Conservation (phyloP, 2,329 filamentous ascomycete genomes). For the Domatiomyces catenatus region DNA sequence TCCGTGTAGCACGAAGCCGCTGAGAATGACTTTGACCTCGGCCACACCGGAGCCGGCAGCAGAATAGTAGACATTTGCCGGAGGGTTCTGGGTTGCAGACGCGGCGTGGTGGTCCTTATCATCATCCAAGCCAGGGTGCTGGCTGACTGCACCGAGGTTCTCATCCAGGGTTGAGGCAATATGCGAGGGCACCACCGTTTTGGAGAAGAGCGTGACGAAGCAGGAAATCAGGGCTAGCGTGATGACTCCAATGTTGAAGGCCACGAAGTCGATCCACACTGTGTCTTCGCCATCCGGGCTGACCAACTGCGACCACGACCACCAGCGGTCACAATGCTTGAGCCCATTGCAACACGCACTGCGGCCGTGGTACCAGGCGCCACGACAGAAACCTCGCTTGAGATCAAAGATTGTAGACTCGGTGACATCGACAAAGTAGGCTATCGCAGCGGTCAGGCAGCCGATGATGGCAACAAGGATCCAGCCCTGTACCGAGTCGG, state of each 20-base stretch:
- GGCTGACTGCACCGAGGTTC: conserved; percentile 55
- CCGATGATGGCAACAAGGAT: conserved; percentile 82
- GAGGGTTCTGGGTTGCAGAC: conserved; percentile 21
- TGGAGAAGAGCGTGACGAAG: conserved; percentile 70
- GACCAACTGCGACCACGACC: conserved; percentile 50
- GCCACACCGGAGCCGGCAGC: conserved; percentile 92
- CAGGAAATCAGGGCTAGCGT: conserved; percentile 57
- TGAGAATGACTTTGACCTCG: conserved; percentile 94
- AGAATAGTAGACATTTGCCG: conserved; percentile 61
- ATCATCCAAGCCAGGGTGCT: conserved; percentile 29
- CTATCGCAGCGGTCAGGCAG: conserved; percentile 65
- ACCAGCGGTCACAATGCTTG: conserved; percentile 43
- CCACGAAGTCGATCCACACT: conserved; percentile 57
- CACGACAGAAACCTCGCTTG: conserved; percentile 74
- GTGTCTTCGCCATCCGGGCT: conserved; percentile 32
- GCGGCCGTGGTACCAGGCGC: conserved; percentile 57
- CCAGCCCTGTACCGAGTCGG: conserved; percentile 88
- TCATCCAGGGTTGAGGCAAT: conserved; percentile 73
- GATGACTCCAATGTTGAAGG: conserved; percentile 61
- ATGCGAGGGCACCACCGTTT: conserved; percentile 80
- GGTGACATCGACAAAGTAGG: conserved; percentile 77
- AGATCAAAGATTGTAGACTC: conserved; percentile 76
- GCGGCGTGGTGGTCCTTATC: conserved; percentile 29
- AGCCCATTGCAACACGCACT: conserved; percentile 48
- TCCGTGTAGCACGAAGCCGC: conserved; percentile 89